A percentile compares a stretch with the other conserved stretches of the same genome.
These are phyloP conservation scores for Gossypium aridum DNA, from an alignment of 441 rosid genomes.

Conservation along the genomic window DNA sequence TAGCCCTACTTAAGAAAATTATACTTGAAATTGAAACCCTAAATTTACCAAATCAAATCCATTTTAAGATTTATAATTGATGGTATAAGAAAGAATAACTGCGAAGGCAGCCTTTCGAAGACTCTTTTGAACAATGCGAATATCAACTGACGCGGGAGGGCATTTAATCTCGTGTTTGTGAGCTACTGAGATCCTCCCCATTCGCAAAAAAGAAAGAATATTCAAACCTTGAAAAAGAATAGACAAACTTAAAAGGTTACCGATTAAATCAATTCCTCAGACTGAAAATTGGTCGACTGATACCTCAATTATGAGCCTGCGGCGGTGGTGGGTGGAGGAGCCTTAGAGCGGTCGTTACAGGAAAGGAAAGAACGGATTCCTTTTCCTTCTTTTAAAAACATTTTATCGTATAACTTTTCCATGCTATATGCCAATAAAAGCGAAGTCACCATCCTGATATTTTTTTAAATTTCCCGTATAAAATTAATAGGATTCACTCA, in stretches of 20 bases:
- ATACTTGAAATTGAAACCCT: too few relatives aligned
- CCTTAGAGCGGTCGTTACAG: background rate
- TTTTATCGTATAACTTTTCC: too few relatives aligned
- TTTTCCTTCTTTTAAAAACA: too few relatives aligned
- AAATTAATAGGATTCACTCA: too few relatives aligned
- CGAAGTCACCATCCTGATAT: too few relatives aligned
- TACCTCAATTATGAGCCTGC: background rate
- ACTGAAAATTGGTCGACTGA: background rate
- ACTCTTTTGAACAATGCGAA: conserved; percentile 52
- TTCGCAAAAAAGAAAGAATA: conserved; percentile 4
- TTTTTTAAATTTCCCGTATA: too few relatives aligned
- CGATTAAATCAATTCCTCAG: background rate
- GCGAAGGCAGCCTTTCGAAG: conserved; percentile 21
- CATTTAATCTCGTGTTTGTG: conserved; percentile 40
- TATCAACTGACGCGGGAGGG: conserved; percentile 41
- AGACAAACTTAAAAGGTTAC: background rate
- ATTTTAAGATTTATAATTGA: background rate
- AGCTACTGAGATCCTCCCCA: conserved; percentile 35
- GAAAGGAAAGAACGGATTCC: background rate
- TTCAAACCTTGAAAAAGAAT: background rate
- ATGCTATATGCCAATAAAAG: too few relatives aligned
- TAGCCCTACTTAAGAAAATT: too few relatives aligned
- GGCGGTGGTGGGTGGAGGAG: background rate
- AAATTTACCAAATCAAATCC: too few relatives aligned
- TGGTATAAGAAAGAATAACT: conserved; percentile 30